Base-by-base conservation (phyloP, 345 rosid species). In the Gossypium longicalyx region DNA sequence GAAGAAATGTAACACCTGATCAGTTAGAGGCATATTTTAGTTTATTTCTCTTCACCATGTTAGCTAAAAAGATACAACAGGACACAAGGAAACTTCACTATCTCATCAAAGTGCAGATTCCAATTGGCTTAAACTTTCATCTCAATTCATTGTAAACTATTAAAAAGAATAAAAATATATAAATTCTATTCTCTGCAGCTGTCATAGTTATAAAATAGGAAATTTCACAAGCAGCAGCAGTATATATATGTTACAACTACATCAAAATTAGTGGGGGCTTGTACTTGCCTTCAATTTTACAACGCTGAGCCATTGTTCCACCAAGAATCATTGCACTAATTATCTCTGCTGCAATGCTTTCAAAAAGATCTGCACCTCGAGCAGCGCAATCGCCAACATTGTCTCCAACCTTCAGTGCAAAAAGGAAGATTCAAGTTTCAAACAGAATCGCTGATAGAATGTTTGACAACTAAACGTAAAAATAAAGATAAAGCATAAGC, bases 331-430 rank as follows among this genome's bases (percentile, higher is more conserved):
- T 95, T 65, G 99, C 98, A 82, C 98, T 95, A 72, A 95, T 90
- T 75, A 93, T 95, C 89, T 95, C 99, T 79, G 98, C 99, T 19
- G 98, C 99, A 74, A 95, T 95, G 80, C 99, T 95, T 88, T 95
- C 99, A 80, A 95, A 95, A 76, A 95, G 97, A 85, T 95, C 97
- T 80, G 99, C 99, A 79, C 99, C 99, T 75, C 98, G 89, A 66
- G 98, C 98, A 82, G 99, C 99, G 88, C 98, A 95, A 83, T 95
- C 99, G 70, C 99, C 99, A 70, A 95, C 99, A 85, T 95, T 95
- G 82, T 93, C 99, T 82, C 98, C 97, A 74, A 95, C 99, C 99
- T 95, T 34, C 44, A 49, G 0, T 12, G 12, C 68, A 49, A 74
- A 11, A 57, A 61, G 56, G 34, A 61, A 64, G 13, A 51, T 27